These are phyloP conservation scores for Aphanomyces euteiches DNA, from an alignment of 352 stramenopile species.

Conservation along the genomic window DNA sequence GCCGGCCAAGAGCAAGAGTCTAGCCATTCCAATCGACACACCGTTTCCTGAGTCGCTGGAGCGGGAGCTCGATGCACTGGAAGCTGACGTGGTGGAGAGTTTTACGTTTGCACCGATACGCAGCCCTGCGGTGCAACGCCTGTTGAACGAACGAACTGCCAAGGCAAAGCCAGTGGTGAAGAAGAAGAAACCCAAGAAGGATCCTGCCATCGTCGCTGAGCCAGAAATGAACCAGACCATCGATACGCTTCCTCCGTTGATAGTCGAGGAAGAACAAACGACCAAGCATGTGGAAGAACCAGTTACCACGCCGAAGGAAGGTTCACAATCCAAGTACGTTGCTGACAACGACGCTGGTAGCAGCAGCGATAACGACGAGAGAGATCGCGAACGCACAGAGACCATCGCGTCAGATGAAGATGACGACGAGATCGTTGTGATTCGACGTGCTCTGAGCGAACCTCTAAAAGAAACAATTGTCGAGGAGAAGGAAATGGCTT, in stretches of 20 bases:
- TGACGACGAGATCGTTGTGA: not conserved
- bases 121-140: slow-evolving; percentile 5
- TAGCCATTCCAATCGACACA: not conserved
- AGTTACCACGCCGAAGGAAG: not conserved
- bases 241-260: not conserved
- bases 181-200: not conserved
- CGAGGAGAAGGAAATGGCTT: not conserved
- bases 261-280: not conserved
- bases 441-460: not conserved
- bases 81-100: slow-evolving; percentile 4
- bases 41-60: not conserved
- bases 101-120: slow-evolving; percentile 15
- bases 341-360: not conserved
- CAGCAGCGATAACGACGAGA: not conserved
- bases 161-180: not conserved
- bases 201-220: too few relatives aligned
- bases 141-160: slow-evolving; percentile 17
- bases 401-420: not conserved
- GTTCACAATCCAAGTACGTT: not conserved
- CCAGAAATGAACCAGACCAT: not conserved
- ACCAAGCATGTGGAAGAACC: not conserved
- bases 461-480: not conserved
- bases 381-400: not conserved
- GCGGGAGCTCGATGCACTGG: not conserved
- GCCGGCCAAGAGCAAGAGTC: not conserved